Conservation (phyloP, 2,329 filamentous ascomycete genomes). For the Penicillium digitatum region DNA sequence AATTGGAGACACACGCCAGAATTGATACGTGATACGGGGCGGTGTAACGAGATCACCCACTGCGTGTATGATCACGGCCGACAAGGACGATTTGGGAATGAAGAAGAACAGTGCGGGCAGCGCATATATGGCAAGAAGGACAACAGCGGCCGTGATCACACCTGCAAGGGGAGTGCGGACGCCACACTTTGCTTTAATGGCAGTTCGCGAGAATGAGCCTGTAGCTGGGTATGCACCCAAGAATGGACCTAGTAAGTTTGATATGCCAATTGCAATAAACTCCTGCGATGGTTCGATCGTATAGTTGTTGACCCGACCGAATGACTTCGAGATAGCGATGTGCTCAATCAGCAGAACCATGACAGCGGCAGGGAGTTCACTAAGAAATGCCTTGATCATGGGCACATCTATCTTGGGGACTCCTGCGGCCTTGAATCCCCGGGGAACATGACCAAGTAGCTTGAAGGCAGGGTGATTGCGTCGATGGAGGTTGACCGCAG, state of each 20-base stretch:
- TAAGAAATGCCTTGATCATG: slow-evolving; percentile 64
- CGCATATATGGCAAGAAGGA: slow-evolving; percentile 81
- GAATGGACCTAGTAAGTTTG: slow-evolving; percentile 82
- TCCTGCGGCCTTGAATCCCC: slow-evolving; percentile 74
- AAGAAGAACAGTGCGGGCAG: slow-evolving; percentile 84
- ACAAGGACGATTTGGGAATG: slow-evolving; percentile 72
- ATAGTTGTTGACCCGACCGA: slow-evolving; percentile 90
- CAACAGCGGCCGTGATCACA: slow-evolving; percentile 75
- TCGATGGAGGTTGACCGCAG: slow-evolving; percentile 68
- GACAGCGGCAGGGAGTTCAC: slow-evolving; percentile 72
- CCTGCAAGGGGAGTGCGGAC: slow-evolving; percentile 84
- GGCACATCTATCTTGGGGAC: slow-evolving; percentile 62
- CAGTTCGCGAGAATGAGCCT: slow-evolving; percentile 87
- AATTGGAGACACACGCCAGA: slow-evolving; percentile 83
- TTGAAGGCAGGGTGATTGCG: slow-evolving; percentile 62
- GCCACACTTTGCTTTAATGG: slow-evolving; percentile 91
- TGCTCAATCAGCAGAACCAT: slow-evolving; percentile 91
- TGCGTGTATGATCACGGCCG: slow-evolving; percentile 88
- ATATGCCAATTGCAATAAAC: slow-evolving; percentile 86
- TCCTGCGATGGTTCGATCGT: slow-evolving; percentile 90
- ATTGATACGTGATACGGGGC: slow-evolving; percentile 82
- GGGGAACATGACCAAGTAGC: slow-evolving; percentile 70
- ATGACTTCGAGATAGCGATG: slow-evolving; percentile 91
- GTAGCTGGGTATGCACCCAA: slow-evolving; percentile 84
- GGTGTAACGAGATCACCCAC: slow-evolving; percentile 85